Conservation (phyloP, 352 stramenopile species). For the Aphanomyces astaci region DNA sequence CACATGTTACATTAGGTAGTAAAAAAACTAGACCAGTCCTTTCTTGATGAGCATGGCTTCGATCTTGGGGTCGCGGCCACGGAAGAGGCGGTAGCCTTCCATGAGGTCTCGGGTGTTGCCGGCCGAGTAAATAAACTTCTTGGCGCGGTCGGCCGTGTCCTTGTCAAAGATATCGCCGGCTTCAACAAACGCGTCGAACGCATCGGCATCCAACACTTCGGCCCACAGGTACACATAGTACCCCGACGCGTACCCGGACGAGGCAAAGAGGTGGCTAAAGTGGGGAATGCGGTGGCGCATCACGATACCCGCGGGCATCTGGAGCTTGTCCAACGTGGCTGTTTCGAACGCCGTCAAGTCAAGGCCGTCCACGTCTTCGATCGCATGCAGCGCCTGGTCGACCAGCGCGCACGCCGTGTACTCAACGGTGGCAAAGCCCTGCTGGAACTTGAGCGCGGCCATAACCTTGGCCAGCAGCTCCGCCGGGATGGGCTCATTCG, state of each 20-base stretch:
- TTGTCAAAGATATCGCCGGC: slow-evolving; percentile 46
- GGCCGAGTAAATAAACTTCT: slow-evolving; percentile 47
- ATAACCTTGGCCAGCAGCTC: slow-evolving; percentile 45
- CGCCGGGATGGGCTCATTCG: slow-evolving; percentile 40
- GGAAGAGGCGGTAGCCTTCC: slow-evolving; percentile 45
- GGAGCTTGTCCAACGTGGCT: slow-evolving; percentile 37
- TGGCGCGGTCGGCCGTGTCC: slow-evolving; percentile 32
- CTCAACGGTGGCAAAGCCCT: slow-evolving; percentile 55
- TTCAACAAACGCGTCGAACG: slow-evolving; percentile 54
- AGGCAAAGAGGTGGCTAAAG: slow-evolving; percentile 53
- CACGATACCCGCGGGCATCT: slow-evolving; percentile 52
- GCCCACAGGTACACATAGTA: slow-evolving; percentile 61
- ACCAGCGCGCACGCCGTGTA: slow-evolving; percentile 53
- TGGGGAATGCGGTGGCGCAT: slow-evolving; percentile 56
- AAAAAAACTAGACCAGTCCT: slow-evolving; percentile 29
- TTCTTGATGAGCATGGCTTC: slow-evolving; percentile 57
- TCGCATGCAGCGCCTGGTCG: slow-evolving; percentile 46
- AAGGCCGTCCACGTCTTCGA: slow-evolving; percentile 40
- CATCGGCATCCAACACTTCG: slow-evolving; percentile 54
- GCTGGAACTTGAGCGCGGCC: slow-evolving; percentile 39
- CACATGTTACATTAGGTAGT: background rate
- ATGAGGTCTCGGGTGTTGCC: slow-evolving; percentile 50
- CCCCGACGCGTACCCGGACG: slow-evolving; percentile 36
- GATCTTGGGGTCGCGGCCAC: slow-evolving; percentile 51
- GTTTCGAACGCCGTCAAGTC: slow-evolving; percentile 48